Evolutionary conservation across 306 rosid species (phyloP).

Genomic region (Aeschynomene evenia): DNA sequence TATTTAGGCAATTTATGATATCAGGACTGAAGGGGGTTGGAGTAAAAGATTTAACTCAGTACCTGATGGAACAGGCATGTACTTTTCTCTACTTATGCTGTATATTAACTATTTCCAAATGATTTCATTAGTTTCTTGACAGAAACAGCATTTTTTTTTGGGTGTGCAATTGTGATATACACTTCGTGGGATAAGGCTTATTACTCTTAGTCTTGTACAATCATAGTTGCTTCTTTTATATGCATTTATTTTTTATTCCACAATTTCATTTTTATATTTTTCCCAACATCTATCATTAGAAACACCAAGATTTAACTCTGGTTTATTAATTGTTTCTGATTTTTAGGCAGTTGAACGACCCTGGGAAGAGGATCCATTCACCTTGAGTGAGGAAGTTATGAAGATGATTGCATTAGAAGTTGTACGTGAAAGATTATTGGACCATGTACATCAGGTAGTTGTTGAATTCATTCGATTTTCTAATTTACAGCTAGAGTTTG

Average conservation of each 20-base stretch:
- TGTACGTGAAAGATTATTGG: slow-evolving; percentile 92
- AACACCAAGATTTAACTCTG: slow-evolving; percentile 26
- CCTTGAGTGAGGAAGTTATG: slow-evolving; percentile 84
- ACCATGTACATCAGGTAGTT: slow-evolving; percentile 90
- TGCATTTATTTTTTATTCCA: slow-evolving; percentile 6
- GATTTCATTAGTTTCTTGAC: background rate
- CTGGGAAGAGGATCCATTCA: slow-evolving; percentile 91
- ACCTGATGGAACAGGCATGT: slow-evolving; percentile 88
- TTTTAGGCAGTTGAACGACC: slow-evolving; percentile 83
- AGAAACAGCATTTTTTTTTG: background rate
- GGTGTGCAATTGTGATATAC: background rate
- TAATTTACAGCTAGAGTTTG: slow-evolving; percentile 4
- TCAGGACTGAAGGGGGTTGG: slow-evolving; percentile 92
- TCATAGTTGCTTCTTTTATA: background rate
- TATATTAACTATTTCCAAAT: slow-evolving; percentile 10
- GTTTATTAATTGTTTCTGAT: slow-evolving; percentile 33
- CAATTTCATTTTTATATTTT: background rate
- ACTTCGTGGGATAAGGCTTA: background rate
- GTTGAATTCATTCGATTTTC: background rate
- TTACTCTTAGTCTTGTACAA: background rate
- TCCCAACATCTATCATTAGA: background rate
- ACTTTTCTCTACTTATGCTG: slow-evolving; percentile 31
- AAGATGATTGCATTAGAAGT: slow-evolving; percentile 89
- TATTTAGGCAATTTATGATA: slow-evolving; percentile 84
- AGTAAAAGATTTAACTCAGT: slow-evolving; percentile 69